Evolutionary conservation across 257 asterid species (phyloP), one percentile per base, ranked within the genome.

Genomic region (Fraxinus cuspidata): DNA sequence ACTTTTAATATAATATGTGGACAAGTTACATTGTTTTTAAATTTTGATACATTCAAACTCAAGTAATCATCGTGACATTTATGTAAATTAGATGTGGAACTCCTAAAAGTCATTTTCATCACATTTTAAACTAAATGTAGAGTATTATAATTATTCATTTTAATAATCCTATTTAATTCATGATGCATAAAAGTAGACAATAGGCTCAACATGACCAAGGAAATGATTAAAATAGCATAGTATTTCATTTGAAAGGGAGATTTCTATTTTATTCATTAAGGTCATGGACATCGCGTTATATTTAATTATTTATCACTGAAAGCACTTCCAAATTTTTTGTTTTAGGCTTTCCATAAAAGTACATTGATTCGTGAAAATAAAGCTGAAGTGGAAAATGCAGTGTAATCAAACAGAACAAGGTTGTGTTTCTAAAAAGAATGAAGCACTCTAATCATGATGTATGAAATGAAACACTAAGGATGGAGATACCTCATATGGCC

Each of bases 401-500:
- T 44, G 65, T 34, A 21, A 8, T 53, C 32, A 65, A 53, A 63
- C 28, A 49, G 75, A 38, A 40, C 42, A 18, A 40, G 25, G 74
- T 23, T 35, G 19, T 21, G 66, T 6, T 72, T 40, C 60, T 38
- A 60, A 76, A 76, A 2, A 72, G 58, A 44, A 75, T 1, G 18
- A 79, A 79, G 51, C 42, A 78, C 67, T 63, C n/a, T 13, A 65
- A 1, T 67, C 38, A 67, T 19, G 19, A 73, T 31, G 7, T 49
- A 38, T 75, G 64, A 53, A 76, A 66, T 63, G 34, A 31, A 69
- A 65, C 64, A 73, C 38, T 13, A 56, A 75, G 76, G 70, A 78
- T 38, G 71, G 29, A 71, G 51, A 77, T 91, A 93, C 99, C 97
- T 96, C 99, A 82, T 75, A 85, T 70, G 87, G 92, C 99, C 98